Conservation (phyloP, 2,329 filamentous ascomycete species). For the Chrysoporthe cubensis region DNA sequence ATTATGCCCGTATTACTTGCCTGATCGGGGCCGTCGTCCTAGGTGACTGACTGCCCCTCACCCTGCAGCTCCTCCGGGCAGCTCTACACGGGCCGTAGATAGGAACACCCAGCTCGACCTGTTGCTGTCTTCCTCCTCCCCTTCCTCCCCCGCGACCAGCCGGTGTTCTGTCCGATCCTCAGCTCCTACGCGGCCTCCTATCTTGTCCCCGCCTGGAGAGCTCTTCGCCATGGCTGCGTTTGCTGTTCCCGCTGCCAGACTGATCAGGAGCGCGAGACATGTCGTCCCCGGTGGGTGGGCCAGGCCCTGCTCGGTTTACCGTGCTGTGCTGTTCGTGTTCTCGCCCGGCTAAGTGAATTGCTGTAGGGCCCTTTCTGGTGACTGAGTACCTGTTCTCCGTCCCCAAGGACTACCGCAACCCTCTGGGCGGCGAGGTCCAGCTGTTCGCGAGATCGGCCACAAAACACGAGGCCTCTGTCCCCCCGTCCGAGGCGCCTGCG, state of each 20-base stretch:
- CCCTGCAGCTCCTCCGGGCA: neutral
- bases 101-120: neutral
- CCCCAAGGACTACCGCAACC: slow-evolving; percentile 75
- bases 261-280: slow-evolving; percentile 21
- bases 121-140: neutral
- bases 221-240: slow-evolving; percentile 17
- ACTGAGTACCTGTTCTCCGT: slow-evolving; percentile 88
- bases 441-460: slow-evolving; percentile 78
- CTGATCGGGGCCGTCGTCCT: neutral
- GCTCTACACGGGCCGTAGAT: neutral
- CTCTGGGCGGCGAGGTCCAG: slow-evolving; percentile 63
- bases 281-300: slow-evolving; percentile 22
- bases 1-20: neutral
- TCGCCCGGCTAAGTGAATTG: neutral
- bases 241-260: slow-evolving; percentile 21
- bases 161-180: neutral
- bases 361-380: slow-evolving; percentile 69
- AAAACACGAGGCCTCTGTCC: slow-evolving; percentile 66
- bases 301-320: neutral
- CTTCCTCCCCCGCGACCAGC: too few relatives aligned
- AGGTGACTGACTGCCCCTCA: too few relatives aligned
- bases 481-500: slow-evolving; percentile 43
- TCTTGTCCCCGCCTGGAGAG: neutral
- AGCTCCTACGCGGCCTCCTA: too few relatives aligned
- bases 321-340: neutral